Evolutionary conservation across 352 stramenopile species (phyloP).

Genomic region (Globisporangium megalacanthum): DNA sequence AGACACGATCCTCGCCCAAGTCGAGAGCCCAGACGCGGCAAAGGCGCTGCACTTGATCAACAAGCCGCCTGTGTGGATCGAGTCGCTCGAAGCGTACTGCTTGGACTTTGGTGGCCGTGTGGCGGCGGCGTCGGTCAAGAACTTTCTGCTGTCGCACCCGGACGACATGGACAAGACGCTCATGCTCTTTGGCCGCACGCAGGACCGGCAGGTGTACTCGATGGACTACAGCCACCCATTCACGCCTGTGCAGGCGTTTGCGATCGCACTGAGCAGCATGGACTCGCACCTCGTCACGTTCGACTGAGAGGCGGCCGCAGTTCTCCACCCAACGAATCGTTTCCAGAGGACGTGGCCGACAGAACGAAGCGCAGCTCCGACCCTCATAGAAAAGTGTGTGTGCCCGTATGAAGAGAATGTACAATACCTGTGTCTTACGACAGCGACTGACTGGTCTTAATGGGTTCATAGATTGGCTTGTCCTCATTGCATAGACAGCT

Average conservation of each 20-base stretch:
- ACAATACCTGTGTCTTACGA: too few relatives aligned
- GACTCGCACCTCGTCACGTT: constrained; percentile 85
- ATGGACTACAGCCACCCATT: constrained; percentile 86
- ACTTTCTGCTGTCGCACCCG: constrained; percentile 80
- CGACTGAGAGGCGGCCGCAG: constrained; percentile 33
- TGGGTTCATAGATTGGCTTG: too few relatives aligned
- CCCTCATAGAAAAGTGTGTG: too few relatives aligned
- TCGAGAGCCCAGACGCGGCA: constrained; percentile 57
- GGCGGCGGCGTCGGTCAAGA: constrained; percentile 77
- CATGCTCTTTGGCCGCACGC: constrained; percentile 82
- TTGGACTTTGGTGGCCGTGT: constrained; percentile 9
- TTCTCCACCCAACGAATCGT: too few relatives aligned
- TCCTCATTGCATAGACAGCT: too few relatives aligned
- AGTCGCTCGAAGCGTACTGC: constrained; percentile 83
- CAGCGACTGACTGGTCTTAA: too few relatives aligned
- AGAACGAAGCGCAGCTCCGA: too few relatives aligned
- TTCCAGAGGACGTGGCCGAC: too few relatives aligned
- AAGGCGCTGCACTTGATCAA: constrained; percentile 76
- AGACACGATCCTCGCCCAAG: constrained; percentile 72
- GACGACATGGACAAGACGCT: constrained; percentile 85
- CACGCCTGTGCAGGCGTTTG: constrained; percentile 81
- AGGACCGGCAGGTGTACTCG: constrained; percentile 85
- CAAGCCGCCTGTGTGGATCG: constrained; percentile 85
- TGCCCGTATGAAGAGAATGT: too few relatives aligned
- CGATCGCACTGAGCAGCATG: constrained; percentile 85